Evolutionary conservation across 2,329 filamentous ascomycete genomes (phyloP), one percentile per base, ranked within the genome.

Genomic region (Xylogone sp.): DNA sequence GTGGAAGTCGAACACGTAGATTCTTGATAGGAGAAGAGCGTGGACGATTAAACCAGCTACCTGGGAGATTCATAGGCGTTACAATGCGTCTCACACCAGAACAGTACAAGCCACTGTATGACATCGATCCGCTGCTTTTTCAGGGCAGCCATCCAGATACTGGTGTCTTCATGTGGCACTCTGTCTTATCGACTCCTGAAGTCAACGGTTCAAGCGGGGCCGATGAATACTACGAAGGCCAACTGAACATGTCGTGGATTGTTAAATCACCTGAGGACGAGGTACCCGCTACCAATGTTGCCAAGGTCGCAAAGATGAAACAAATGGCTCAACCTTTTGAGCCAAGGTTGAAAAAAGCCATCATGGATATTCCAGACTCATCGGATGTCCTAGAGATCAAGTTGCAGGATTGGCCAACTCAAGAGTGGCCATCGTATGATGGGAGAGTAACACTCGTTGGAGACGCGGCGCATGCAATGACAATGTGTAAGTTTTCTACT

Each of bases 121-220:
- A 65, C 1, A 69, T 81, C 0, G 79, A 83, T 49, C 74, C 79
- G 0, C 78, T 75, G 42, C 78, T 82, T 46, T 70, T 82, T 19
- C 78, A 82, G 47, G 79, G 79, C 0, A 71, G 73, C 1, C 72
- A 81, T 34, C 78, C 79, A 0, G 63, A 69, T 21, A 75, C 77
- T 3, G 70, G 77, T 42, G 70, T 71, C 0, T 83, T 76, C 59
- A 60, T 79, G 18, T 83, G 76, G 58, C 75, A 81, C 51, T 53
- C 57, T 2, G 56, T 46, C 16, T 44, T 56, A 3, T 51, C 51
- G 21, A 58, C 49, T 3, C 56, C 57, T 1, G 56, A 56, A 44
- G 54, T 56, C 12, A 59, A 58, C 27, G 54, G 50, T 3, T 56
- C 57, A 2, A 22, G 20, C 10, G 49, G 54, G 13, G 43, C 19